Conservation (phyloP, 345 rosid species). For the Euphorbia tirucalli region DNA sequence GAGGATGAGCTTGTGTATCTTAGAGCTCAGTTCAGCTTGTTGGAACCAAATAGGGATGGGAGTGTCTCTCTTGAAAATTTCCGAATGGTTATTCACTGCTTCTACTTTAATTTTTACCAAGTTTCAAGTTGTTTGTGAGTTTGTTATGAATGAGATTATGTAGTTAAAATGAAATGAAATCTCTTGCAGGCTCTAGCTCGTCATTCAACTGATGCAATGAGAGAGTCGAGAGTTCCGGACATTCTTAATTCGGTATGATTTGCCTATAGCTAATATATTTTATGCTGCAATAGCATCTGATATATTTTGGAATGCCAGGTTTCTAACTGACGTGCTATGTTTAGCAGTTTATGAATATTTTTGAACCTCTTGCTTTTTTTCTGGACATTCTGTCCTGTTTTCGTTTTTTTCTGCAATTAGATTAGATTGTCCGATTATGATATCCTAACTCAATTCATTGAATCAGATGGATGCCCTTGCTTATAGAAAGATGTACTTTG, state of each 20-base stretch:
- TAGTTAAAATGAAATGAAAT: not conserved
- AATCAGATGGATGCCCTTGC: constrained; percentile 72
- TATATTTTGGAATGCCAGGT: not conserved
- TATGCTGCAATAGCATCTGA: not conserved
- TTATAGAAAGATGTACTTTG: constrained; percentile 64
- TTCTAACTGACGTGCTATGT: not conserved
- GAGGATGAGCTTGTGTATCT: constrained; percentile 81
- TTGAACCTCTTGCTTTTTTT: too few species aligned
- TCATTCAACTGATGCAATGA: constrained; percentile 79
- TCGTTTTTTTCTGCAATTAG: not conserved
- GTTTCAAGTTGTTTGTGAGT: not conserved
- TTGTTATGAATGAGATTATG: not conserved
- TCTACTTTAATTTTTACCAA: constrained; percentile 7
- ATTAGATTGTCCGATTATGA: too few species aligned
- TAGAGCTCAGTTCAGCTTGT: constrained; percentile 66
- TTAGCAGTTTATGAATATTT: too few species aligned
- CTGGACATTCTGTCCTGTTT: not conserved
- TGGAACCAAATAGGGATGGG: constrained; percentile 82
- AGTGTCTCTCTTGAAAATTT: constrained; percentile 69
- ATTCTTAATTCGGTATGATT: constrained; percentile 61
- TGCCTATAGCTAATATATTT: not conserved
- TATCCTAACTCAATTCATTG: constrained; percentile 1
- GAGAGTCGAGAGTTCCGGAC: constrained; percentile 70
- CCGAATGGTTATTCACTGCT: constrained; percentile 48
- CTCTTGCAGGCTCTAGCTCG: constrained; percentile 65